Conservation (phyloP, 129 eudicot species). For the Lactuca sativa region DNA sequence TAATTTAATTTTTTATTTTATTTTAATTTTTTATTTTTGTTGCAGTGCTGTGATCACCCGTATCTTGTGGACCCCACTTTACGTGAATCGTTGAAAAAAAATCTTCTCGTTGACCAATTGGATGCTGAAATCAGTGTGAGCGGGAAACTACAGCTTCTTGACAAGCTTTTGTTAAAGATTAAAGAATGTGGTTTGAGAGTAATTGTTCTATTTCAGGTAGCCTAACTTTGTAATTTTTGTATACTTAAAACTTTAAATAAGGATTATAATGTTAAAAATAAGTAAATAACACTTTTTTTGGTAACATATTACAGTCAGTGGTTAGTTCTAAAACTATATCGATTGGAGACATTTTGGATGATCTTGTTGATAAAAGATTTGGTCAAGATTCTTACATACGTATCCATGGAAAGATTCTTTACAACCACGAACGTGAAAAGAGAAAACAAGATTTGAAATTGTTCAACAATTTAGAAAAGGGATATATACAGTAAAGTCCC, state of each 20-base stretch:
- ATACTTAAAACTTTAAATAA: no score
- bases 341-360: slow-evolving; percentile 66
- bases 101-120: slow-evolving; percentile 37
- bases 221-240: neutral
- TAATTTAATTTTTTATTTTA: neutral
- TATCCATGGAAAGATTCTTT: slow-evolving; percentile 33
- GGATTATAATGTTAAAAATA: no score
- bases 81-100: slow-evolving; percentile 31
- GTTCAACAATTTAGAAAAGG: slow-evolving; percentile 39
- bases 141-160: slow-evolving; percentile 64
- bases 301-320: slow-evolving; percentile 33
- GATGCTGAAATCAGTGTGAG: slow-evolving; percentile 61
- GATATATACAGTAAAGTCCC: no score
- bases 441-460: slow-evolving; percentile 32
- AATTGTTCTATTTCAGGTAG: slow-evolving; percentile 73
- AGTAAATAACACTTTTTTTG: no score
- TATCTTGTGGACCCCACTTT: slow-evolving; percentile 64
- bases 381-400: slow-evolving; percentile 58
- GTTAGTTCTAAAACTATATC: slow-evolving; percentile 44
- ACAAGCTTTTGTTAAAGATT: slow-evolving; percentile 53
- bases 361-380: slow-evolving; percentile 53
- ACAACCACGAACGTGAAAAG: slow-evolving; percentile 8
- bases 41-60: slow-evolving; percentile 93
- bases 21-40: no score
- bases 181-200: slow-evolving; percentile 42